Percentiles rank a stretch among this genome's conserved stretches.
These are phyloP conservation scores for Neopestalotiopsis sp. DNA, from an alignment of 2,329 filamentous ascomycete genomes.

Conservation along the genomic window DNA sequence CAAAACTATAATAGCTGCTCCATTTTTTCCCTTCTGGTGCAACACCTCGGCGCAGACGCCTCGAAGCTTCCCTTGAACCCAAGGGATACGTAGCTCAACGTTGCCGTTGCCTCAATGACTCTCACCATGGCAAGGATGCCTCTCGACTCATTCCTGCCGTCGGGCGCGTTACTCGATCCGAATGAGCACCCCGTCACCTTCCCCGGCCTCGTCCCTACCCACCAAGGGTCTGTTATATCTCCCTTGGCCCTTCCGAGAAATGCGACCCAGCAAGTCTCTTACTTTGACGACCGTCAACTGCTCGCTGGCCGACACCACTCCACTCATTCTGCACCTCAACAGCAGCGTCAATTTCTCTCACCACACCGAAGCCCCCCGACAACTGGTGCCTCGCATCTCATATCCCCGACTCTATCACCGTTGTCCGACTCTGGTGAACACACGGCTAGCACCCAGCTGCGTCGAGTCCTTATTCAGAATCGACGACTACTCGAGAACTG, in stretches of 20 bases:
- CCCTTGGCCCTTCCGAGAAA: slow-evolving; percentile 44
- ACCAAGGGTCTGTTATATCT: slow-evolving; percentile 43
- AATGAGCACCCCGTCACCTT: slow-evolving; percentile 34
- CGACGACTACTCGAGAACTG: slow-evolving; percentile 48
- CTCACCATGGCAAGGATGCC: slow-evolving; percentile 46
- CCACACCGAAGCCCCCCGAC: slow-evolving; percentile 29
- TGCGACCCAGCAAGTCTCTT: slow-evolving; percentile 39
- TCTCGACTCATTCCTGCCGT: slow-evolving; percentile 48
- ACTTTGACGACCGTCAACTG: slow-evolving; percentile 40
- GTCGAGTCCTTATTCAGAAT: slow-evolving; percentile 29
- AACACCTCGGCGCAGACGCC: slow-evolving; percentile 4
- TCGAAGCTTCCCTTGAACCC: background rate
- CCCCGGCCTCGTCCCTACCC: slow-evolving; percentile 27
- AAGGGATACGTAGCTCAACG: background rate
- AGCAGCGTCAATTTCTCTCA: slow-evolving; percentile 29
- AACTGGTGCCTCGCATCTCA: slow-evolving; percentile 23
- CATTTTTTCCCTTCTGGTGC: slow-evolving; percentile 1
- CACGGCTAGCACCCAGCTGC: slow-evolving; percentile 27
- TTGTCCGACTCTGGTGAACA: slow-evolving; percentile 22
- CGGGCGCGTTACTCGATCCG: slow-evolving; percentile 40
- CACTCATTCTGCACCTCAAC: slow-evolving; percentile 27
- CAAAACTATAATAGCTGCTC: slow-evolving; percentile 12
- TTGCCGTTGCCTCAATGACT: slow-evolving; percentile 28
- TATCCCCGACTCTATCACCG: slow-evolving; percentile 23
- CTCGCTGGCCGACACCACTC: slow-evolving; percentile 29